A percentile compares a stretch with the other conserved stretches of the same genome.
Evolutionary conservation across 768 basidiomycete genomes (phyloP).

Genomic region (Amanita exitialis): DNA sequence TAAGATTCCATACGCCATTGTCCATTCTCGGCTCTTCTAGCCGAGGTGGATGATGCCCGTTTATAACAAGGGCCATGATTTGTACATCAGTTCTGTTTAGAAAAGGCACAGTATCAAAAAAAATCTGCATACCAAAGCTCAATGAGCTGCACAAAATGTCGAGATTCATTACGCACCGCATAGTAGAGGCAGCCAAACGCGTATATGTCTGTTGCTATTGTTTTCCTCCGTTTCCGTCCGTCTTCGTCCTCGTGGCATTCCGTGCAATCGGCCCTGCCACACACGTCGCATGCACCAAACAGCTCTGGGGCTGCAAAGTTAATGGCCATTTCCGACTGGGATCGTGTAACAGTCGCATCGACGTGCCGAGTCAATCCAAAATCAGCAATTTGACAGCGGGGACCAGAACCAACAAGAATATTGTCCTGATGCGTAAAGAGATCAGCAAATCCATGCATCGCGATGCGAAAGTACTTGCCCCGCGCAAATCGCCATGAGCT

Average conservation of each 20-base stretch:
- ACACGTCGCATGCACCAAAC: neutral
- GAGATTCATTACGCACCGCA: neutral
- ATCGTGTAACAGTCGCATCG: neutral
- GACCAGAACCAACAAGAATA: neutral
- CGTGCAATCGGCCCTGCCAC: neutral
- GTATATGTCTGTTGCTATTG: neutral
- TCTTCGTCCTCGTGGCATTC: neutral
- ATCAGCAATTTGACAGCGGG: neutral
- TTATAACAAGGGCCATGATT: neutral
- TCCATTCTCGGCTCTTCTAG: neutral
- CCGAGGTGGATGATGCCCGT: neutral
- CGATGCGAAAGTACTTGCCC: neutral
- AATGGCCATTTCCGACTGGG: neutral
- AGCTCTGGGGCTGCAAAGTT: conserved; percentile 4
- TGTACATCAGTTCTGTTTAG: neutral
- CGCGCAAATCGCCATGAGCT: neutral
- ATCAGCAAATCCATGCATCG: neutral
- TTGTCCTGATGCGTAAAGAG: neutral
- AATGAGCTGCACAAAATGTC: neutral
- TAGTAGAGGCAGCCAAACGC: conserved; percentile 3
- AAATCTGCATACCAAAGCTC: neutral
- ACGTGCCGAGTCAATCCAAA: conserved; percentile 1
- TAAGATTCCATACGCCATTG: neutral
- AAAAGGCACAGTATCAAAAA: neutral
- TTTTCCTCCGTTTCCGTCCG: neutral